Evolutionary conservation across 2,329 filamentous ascomycete species (phyloP), one percentile per base, ranked within the genome.

Genomic region (Aspergillus arachidicola): DNA sequence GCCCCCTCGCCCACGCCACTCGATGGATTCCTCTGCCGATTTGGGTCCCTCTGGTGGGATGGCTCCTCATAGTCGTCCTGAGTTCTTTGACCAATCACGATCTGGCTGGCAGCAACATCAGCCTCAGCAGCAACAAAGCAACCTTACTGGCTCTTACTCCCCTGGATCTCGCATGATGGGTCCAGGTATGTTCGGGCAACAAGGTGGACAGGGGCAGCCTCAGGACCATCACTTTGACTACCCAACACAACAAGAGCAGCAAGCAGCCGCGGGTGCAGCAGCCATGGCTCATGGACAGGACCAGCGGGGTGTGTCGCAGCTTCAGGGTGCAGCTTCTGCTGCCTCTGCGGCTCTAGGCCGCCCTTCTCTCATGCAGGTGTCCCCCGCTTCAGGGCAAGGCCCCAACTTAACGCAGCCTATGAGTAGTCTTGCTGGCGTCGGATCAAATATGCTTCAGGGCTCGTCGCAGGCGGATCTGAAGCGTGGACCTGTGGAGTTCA

Each of bases 401-500:
- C 75, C 78, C 21, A 73, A 75, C 34, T 78, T 84, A 53, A 80
- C 80, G 23, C 78, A 87, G 62, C 82, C 82, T 48, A 85, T 87
- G 64, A 85, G 86, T 65, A 85, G 81, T 36, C 75, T 90, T 62
- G 92, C 90, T 71, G 88, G 87, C 51, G 83, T 84, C 64, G 85
- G 84, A 26, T 83, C 69, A 81, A 87, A 79, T 79, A 89, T 79
- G 80, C 86, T 77, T 80, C 85, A 79, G 80, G 82, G 79, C 30
- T 77, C 32, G 34, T 38, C 76, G n/a, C 80, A 82, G 61, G 79
- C 78, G 58, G 84, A 83, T 58, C 71, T 92, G 75, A 94, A 95
- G 75, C 88, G 94, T 61, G 94, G 94, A 0, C 95, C 95, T 1
- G 95, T 99, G 21, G 95, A 99, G 75, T 99, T 99, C 79, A 99